phyloP scores from a whole-genome alignment of 441 rosid species.

The Heliophila coronopifolia region DNA sequence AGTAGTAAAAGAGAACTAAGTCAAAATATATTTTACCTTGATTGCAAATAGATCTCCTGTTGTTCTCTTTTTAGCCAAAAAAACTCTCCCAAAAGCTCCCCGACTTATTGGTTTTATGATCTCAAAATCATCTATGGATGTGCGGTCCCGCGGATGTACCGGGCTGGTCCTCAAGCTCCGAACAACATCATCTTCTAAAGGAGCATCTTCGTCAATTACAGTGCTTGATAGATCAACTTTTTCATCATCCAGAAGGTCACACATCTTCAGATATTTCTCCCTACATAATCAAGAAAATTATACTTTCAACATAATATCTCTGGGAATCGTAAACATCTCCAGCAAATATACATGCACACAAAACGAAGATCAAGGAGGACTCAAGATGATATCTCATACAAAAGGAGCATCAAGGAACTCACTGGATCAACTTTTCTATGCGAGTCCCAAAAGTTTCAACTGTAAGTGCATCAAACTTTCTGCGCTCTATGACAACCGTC shows the following conservation, averaged over 20 bases:
- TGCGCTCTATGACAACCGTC: slow-evolving; percentile 71
- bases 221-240: slow-evolving; percentile 79
- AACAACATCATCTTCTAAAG: slow-evolving; percentile 92
- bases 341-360: neutral
- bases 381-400: slow-evolving; percentile 5
- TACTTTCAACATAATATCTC: slow-evolving; percentile 4
- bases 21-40: slow-evolving; percentile 44
- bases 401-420: slow-evolving; percentile 26
- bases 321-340: neutral
- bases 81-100: slow-evolving; percentile 98
- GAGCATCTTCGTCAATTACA: slow-evolving; percentile 87
- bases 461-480: slow-evolving; percentile 87
- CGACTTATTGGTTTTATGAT: slow-evolving; percentile 98
- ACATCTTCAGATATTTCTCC: slow-evolving; percentile 93
- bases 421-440: slow-evolving; percentile 89
- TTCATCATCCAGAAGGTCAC: slow-evolving; percentile 84
- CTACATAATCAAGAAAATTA: slow-evolving; percentile 37
- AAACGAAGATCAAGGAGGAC: neutral
- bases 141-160: slow-evolving; percentile 77
- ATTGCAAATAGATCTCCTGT: slow-evolving; percentile 98
- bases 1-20: slow-evolving; percentile 8
- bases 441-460: slow-evolving; percentile 96
- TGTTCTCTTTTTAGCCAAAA: slow-evolving; percentile 91
- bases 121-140: slow-evolving; percentile 95
- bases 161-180: slow-evolving; percentile 97